Percentiles rank a stretch among this genome's conserved stretches.
Evolutionary conservation across 1,284 basidiomycete genomes (phyloP).

Genomic region (Afroboletus lepidellus): DNA sequence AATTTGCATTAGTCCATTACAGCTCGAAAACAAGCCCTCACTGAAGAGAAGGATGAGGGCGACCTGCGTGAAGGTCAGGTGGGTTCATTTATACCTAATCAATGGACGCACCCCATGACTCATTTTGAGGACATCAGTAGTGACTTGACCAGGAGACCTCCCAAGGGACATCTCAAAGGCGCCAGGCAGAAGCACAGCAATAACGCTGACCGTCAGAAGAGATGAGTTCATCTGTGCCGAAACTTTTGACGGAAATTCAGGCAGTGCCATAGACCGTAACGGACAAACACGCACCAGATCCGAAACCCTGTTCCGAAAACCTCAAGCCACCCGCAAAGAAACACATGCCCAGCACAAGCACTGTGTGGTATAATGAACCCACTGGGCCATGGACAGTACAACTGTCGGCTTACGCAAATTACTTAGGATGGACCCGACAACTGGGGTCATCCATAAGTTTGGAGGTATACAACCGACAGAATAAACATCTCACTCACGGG

Average conservation of each 20-base stretch:
- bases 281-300: slow-evolving; percentile 46
- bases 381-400: not conserved
- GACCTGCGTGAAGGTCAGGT: slow-evolving; percentile 43
- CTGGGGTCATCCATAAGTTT: slow-evolving; percentile 38
- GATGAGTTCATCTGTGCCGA: slow-evolving; percentile 80
- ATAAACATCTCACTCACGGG: slow-evolving; percentile 50
- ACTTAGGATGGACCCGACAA: slow-evolving; percentile 80
- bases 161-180: slow-evolving; percentile 52
- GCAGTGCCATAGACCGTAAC: not conserved
- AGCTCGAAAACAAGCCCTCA: slow-evolving; percentile 35
- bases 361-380: slow-evolving; percentile 33
- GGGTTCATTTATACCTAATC: not conserved
- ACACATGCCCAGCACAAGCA: slow-evolving; percentile 74
- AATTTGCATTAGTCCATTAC: slow-evolving; percentile 1
- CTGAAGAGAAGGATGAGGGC: slow-evolving; percentile 80
- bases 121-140: slow-evolving; percentile 61
- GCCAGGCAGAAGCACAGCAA: slow-evolving; percentile 78
- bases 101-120: slow-evolving; percentile 67
- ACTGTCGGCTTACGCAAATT: slow-evolving; percentile 57
- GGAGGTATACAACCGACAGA: slow-evolving; percentile 27
- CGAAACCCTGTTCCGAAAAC: slow-evolving; percentile 77
- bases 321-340: slow-evolving; percentile 77
- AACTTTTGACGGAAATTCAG: slow-evolving; percentile 41
- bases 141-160: slow-evolving; percentile 31
- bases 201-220: slow-evolving; percentile 74